These are phyloP conservation scores for Aaosphaeria pasadenensis DNA, from an alignment of 2,329 filamentous ascomycete genomes.

Conservation along the genomic window DNA sequence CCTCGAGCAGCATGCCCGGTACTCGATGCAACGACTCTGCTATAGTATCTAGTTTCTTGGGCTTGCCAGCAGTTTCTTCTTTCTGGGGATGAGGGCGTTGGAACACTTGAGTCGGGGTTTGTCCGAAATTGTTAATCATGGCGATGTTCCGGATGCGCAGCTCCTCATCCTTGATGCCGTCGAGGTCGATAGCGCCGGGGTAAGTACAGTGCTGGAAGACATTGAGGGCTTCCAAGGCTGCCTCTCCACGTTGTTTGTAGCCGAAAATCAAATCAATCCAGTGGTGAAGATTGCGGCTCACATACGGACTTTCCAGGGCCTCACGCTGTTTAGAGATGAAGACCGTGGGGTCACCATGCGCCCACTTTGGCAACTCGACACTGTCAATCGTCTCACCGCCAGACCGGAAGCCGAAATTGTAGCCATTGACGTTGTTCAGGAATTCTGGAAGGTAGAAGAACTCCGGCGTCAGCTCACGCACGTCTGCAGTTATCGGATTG, in stretches of 20 bases:
- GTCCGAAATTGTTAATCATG: conserved; percentile 97
- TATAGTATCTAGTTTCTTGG: conserved; percentile 71
- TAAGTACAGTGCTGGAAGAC: conserved; percentile 97
- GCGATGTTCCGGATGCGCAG: conserved; percentile 79
- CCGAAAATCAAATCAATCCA: conserved; percentile 98
- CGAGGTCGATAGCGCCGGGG: conserved; percentile 86
- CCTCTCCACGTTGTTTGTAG: conserved; percentile 87
- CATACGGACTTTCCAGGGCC: conserved; percentile 87
- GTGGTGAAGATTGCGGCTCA: conserved; percentile 82
- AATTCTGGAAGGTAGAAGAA: conserved; percentile 98
- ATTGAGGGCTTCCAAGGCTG: conserved; percentile 86
- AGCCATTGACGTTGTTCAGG: conserved; percentile 86
- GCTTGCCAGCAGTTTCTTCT: conserved; percentile 64
- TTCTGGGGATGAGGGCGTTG: conserved; percentile 73
- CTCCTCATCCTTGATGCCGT: conserved; percentile 86
- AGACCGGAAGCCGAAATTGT: conserved; percentile 89
- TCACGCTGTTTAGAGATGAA: conserved; percentile 97
- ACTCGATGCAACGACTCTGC: conserved; percentile 74
- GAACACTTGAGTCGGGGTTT: conserved; percentile 95
- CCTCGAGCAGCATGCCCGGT: conserved; percentile 72
- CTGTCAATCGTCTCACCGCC: conserved; percentile 76
- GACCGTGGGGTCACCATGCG: conserved; percentile 90
- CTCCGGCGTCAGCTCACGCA: conserved; percentile 90
- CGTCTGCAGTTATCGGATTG: conserved; percentile 85
- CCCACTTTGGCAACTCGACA: conserved; percentile 91